Base-by-base conservation (phyloP, 805 yeast species). In the Starmerella apis region DNA sequence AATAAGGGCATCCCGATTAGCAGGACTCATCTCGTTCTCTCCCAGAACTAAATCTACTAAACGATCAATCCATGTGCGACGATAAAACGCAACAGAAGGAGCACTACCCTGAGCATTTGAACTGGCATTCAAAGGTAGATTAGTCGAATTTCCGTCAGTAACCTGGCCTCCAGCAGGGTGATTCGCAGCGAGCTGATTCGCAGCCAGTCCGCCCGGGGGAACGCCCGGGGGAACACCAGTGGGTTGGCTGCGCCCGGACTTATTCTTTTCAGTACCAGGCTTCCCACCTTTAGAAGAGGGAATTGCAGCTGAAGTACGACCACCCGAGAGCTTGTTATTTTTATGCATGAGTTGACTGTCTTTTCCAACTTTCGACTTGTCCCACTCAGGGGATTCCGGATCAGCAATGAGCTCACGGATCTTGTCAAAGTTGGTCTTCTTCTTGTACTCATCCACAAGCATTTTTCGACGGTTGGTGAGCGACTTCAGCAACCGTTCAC, bases 361-460 rank as follows among this genome's bases (percentile, higher is more conserved):
- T 22, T 16, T 33, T 9, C 18, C 23, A 7, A 11, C 9, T 58
- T 43, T 70, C 67, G 59, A 69, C 61, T 24, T 70, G 16, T 37
- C 27, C 27, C 35, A 33, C 24, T 41, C 67, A 60, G 76, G 79
- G 44, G 70, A 74, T 14, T 82, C 85, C 56, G 76, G 87, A 59
- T 87, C 72, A 46, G 74, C 76, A 39, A 88, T 67, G 42, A 88
- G 71, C n/a, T 82, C 79, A 64, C 79, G 80, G 0, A 95, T 84
- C 13, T 80, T 73, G 59, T 82, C 76, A 64, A 78, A 90, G 56
- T 84, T 82, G 14, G 95, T 83, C 60, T 77, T 72, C 50, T 74
- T 70, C 65, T 84, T 84, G 65, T 83, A 69, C 53, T 79, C 83
- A 20, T 80, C 83, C 44, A 83, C 72, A 61, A 79, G 78, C 23